These are phyloP conservation scores for Nemania abortiva DNA, from an alignment of 2,329 filamentous ascomycete species.

Conservation along the genomic window DNA sequence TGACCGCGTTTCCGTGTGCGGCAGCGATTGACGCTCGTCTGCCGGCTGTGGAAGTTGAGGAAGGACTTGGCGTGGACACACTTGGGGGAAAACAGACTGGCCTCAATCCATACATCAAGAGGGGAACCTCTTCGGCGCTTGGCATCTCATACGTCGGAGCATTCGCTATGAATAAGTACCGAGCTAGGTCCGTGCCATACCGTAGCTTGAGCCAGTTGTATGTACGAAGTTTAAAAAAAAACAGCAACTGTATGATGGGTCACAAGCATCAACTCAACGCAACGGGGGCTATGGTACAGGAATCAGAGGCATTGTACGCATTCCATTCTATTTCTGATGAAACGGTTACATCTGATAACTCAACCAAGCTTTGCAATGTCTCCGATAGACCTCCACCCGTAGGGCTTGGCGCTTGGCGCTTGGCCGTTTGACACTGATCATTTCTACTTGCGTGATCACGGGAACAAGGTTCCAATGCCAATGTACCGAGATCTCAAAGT, in stretches of 20 bases:
- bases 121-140: conserved; percentile 20
- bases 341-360: conserved; percentile 26
- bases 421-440: conserved; percentile 31
- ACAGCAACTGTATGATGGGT: background rate
- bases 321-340: conserved; percentile 35
- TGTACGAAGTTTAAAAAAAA: background rate
- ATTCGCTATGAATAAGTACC: background rate
- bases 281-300: conserved; percentile 10
- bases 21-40: conserved; percentile 32
- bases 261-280: conserved; percentile 15
- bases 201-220: conserved; percentile 12
- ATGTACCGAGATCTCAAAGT: conserved; percentile 27
- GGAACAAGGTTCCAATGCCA: conserved; percentile 8
- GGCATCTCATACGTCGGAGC: conserved; percentile 11
- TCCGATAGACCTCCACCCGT: conserved; percentile 13
- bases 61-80: conserved; percentile 11
- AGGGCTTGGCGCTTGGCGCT: conserved; percentile 34
- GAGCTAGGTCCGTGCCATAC: conserved; percentile 16
- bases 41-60: conserved; percentile 6
- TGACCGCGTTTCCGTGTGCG: conserved; percentile 26
- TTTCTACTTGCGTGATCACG: conserved; percentile 28
- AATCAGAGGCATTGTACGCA: background rate
- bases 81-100: background rate
- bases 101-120: background rate
- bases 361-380: conserved; percentile 23